Evolutionary conservation across 257 asterid species (phyloP).

Genomic region (Prunella vulgaris): DNA sequence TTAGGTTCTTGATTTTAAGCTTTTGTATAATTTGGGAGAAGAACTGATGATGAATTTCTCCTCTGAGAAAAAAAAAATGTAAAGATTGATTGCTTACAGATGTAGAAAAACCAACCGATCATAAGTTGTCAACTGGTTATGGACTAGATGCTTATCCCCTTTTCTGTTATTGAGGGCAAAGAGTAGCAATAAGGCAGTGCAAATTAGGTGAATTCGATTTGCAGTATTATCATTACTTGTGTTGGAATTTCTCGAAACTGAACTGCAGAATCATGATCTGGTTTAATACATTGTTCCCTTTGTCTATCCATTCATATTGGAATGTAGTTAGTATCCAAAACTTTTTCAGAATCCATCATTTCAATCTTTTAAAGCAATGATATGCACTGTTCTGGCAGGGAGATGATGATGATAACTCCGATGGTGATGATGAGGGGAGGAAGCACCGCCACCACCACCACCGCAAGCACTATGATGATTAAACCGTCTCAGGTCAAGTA

Average conservation of each 20-base stretch:
- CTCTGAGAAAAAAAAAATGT: background rate
- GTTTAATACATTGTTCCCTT: background rate
- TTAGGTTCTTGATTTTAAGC: background rate
- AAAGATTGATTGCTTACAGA: too few relatives aligned
- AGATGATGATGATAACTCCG: conserved; percentile 25
- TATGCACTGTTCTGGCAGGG: conserved; percentile 28
- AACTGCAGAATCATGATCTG: background rate
- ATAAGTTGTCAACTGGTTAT: background rate
- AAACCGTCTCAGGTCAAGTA: too few relatives aligned
- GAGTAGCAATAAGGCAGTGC: background rate
- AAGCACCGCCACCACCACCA: conserved; percentile 28
- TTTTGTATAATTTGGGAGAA: background rate
- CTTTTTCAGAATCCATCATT: background rate
- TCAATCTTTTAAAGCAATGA: background rate
- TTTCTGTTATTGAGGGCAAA: background rate
- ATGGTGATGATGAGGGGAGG: conserved; percentile 32
- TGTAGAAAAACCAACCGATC: background rate
- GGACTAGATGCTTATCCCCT: background rate
- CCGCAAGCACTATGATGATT: conserved; percentile 48
- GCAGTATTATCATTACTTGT: background rate
- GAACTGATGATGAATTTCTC: background rate
- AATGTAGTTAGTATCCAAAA: background rate
- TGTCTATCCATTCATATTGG: background rate
- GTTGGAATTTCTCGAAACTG: background rate
- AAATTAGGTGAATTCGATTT: background rate